Conservation (phyloP, 441 rosid species). For the Erysimum cheiri region DNA sequence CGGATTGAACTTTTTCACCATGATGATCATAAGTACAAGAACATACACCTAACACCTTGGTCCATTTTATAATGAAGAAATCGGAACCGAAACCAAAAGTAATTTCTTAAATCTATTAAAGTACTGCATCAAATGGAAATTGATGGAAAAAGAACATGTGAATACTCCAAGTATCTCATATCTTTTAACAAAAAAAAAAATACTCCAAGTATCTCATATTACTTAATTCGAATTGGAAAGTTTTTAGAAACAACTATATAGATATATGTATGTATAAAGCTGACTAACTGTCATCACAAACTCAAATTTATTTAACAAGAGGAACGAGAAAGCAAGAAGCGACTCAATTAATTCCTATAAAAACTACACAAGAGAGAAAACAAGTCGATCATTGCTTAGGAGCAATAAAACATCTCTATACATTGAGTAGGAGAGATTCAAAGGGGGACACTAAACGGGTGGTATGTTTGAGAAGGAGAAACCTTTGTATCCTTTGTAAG, state of each 20-base stretch:
- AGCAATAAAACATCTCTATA: slow-evolving; percentile 36
- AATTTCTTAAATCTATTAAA: background rate
- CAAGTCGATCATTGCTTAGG: background rate
- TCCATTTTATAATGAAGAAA: background rate
- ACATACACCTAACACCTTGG: background rate
- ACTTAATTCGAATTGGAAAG: background rate
- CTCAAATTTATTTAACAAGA: slow-evolving; percentile 33
- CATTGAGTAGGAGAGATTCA: slow-evolving; percentile 24
- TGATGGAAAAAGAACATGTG: background rate
- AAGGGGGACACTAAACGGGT: slow-evolving; percentile 53
- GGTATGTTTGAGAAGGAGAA: slow-evolving; percentile 95
- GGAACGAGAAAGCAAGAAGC: slow-evolving; percentile 23
- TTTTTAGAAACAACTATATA: background rate
- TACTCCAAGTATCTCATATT: background rate
- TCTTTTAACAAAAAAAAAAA: no score
- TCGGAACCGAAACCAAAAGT: background rate
- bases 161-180: background rate
- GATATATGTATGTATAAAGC: slow-evolving; percentile 5
- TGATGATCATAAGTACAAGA: background rate
- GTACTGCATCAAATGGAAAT: background rate
- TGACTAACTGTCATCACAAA: slow-evolving; percentile 19
- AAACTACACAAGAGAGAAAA: slow-evolving; percentile 38
- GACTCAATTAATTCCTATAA: slow-evolving; percentile 30
- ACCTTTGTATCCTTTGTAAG: slow-evolving; percentile 94
- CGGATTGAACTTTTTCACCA: background rate